phyloP scores from a whole-genome alignment of 2,329 filamentous ascomycete species.

The Stagonosporopsis tanaceti region DNA sequence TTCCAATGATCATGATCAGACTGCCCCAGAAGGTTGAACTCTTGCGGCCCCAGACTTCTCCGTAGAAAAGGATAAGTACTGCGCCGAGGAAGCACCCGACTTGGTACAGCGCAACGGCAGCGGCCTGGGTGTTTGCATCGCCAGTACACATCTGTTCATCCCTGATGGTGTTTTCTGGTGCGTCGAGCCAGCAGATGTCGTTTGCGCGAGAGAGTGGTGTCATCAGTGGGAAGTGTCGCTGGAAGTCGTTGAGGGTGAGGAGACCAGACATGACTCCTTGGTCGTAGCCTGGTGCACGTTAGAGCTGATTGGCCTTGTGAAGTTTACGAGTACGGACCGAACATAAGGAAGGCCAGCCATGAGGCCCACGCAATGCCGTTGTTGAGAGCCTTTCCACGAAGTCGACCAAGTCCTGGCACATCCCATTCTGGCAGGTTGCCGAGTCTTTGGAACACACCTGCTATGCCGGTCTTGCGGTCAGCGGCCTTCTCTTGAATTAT shows the following conservation, averaged over 20 bases:
- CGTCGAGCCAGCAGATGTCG: constrained; percentile 25
- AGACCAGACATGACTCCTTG: constrained; percentile 71
- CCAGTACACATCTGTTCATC: constrained; percentile 26
- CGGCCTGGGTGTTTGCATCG: constrained; percentile 25
- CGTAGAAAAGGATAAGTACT: constrained; percentile 52
- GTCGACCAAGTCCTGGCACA: constrained; percentile 23
- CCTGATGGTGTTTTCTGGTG: constrained; percentile 18
- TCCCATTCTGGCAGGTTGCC: constrained; percentile 28
- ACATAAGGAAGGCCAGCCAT: constrained; percentile 45
- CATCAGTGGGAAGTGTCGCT: constrained; percentile 38
- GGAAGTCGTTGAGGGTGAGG: constrained; percentile 70
- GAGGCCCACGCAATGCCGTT: constrained; percentile 27
- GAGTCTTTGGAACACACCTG: constrained; percentile 18
- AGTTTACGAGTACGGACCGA: constrained; percentile 37
- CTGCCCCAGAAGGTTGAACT: constrained; percentile 32
- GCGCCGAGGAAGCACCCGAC: constrained; percentile 54
- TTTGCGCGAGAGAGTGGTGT: constrained; percentile 24
- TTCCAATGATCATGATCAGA: constrained; percentile 64
- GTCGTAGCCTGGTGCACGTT: constrained; percentile 59
- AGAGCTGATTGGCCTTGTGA: not conserved
- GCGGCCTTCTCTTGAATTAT: constrained; percentile 12
- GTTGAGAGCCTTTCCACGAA: constrained; percentile 25
- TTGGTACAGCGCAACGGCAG: constrained; percentile 28
- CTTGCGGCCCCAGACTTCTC: constrained; percentile 63
- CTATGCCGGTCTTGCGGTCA: constrained; percentile 1